Base-by-base conservation (phyloP, 192 early-diverging fungal genomes). In the Backusella parvicylindrica region DNA sequence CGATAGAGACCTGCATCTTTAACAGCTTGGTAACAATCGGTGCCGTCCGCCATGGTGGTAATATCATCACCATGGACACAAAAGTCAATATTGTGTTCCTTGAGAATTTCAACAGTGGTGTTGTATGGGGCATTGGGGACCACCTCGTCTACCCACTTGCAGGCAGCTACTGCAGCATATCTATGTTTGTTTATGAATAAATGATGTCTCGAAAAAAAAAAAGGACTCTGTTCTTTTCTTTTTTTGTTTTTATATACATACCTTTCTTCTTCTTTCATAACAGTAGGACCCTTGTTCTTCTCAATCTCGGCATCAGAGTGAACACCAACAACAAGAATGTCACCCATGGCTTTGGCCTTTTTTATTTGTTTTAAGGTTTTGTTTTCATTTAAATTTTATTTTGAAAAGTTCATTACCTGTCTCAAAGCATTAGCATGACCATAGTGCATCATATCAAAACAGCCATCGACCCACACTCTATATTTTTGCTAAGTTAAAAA, bases 31-130 rank as follows among this genome's bases (percentile, higher is more conserved):
- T 99, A 99, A 85, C 97, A 99, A 81, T 99, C 97, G 15, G 94
- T 93, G 13, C 97, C 97, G 77, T 99, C 97, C 26, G 95, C 94
- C 74, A 94, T 85, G 11, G 97, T 99, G 47, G 97, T 99, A 71
- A 97, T 96, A 83, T 99, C 97, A 80, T 99, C 97, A 28, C 97
- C 97, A 69, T 99, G 97, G 8, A 97, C 96, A 73, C 95, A 96
- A 85, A 94, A 96, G 84, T 97, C 97, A 70, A 94, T 93, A 74
- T 95, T 78, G 89, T 96, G 92, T 73, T 90, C 79, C 81, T 96
- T 91, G 80, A 99, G 85, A 30, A 87, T 80, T 82, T 96, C 95
- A 63, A 99, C 81, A 9, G 90, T 89, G 53, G 97, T 99, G 68
- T 91, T 85, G 77, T 99, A 99, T 18, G 97, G 97, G 37, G 97